Evolutionary conservation across 1,284 basidiomycete genomes (phyloP), one percentile per base, ranked within the genome.

Genomic region (Microbotryum silenes-acaulis): DNA sequence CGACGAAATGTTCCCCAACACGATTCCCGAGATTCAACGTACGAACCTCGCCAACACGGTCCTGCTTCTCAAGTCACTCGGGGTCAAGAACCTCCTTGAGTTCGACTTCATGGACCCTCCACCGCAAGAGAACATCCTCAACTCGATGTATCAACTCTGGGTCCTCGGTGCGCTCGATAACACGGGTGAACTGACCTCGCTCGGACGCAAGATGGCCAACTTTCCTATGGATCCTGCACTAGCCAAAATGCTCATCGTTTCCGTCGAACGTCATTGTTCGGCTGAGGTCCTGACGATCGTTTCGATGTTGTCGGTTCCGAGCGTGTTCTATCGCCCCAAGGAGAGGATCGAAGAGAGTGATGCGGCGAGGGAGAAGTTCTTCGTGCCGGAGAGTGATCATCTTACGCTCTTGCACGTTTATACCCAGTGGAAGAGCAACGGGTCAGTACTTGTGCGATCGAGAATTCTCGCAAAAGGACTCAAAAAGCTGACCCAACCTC

Each of bases 91-190:
- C 74, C 83, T 98, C 58, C 89, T 98, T 70, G 92, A 93, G 62
- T 99, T 99, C 74, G 94, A 98, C 77, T 99, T 98, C 74, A 89
- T 99, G 84, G 96, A 97, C 75, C 96, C 96, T 4, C 96, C 96
- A 0, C 79, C 78, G 6, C 70, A 90, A 84, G 89, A 88, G 63
- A 94, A 94, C 74, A 94, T 93, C 70, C 79, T 94, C 54, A 97
- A 96, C 74, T 96, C 91, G 3, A 97, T 97, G 93, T 97, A 97
- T 75, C 93, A 97, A 76, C 84, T 99, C 25, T 99, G 96, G 94
- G 92, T 97, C 6, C 85, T 98, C 18, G 92, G 92, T 46, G 96
- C 96, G 3, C 81, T 99, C 10, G 91, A 98, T 79, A 97, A 97
- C 70, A 85, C 94, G 27, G 94, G 96, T n/a, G 89, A 97, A 75